Conservation (phyloP, 495 filamentous ascomycete species). For the Xylaria cubensis region DNA sequence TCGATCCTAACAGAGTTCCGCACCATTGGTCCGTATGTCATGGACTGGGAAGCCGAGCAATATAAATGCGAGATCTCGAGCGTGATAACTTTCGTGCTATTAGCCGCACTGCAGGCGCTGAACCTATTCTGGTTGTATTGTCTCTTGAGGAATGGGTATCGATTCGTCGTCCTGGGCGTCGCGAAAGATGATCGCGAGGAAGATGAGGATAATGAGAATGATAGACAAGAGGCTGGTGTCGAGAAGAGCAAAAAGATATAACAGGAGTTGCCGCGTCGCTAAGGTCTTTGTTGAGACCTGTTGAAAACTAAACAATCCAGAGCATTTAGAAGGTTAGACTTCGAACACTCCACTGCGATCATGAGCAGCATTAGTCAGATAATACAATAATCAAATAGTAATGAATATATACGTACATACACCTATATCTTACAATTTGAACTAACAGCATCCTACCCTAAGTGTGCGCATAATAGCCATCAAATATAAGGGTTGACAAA, state of each 20-base stretch:
- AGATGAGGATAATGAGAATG: constrained; percentile 44
- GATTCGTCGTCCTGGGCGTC: constrained; percentile 53
- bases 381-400: background rate
- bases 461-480: background rate
- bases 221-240: background rate
- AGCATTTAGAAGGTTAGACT: background rate
- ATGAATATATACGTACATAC: background rate
- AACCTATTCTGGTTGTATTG: constrained; percentile 87
- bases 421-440: background rate
- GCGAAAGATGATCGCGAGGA: constrained; percentile 57
- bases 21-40: constrained; percentile 81
- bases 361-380: background rate
- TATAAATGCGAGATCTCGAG: constrained; percentile 82
- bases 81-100: constrained; percentile 70
- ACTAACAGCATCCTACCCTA: background rate
- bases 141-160: constrained; percentile 72
- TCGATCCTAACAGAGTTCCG: constrained; percentile 84
- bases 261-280: background rate
- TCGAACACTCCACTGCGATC: background rate
- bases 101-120: constrained; percentile 75
- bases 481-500: background rate
- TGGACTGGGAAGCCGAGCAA: constrained; percentile 80
- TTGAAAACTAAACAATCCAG: background rate
- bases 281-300: background rate
- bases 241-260: background rate